Conservation (phyloP, 768 basidiomycete species). For the Russula ochroleuca region DNA sequence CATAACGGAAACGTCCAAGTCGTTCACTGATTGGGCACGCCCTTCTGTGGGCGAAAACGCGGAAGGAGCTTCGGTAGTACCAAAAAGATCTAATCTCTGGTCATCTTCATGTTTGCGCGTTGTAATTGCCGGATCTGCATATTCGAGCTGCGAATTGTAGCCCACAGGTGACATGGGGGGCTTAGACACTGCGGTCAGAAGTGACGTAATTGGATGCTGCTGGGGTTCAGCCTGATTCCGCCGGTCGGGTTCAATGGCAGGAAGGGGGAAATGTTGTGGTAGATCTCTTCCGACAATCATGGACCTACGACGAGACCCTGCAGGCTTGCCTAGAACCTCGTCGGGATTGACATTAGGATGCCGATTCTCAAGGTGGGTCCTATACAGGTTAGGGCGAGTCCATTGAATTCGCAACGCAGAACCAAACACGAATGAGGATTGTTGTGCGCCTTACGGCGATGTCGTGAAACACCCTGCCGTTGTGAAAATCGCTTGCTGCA, state of each 20-base stretch:
- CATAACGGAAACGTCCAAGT: not conserved
- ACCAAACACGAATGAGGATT: not conserved
- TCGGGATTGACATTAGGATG: not conserved
- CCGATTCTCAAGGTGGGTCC: not conserved
- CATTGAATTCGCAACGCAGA: not conserved
- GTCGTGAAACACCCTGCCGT: not conserved
- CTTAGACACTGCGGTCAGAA: not conserved
- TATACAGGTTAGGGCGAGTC: not conserved
- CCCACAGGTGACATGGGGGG: no score
- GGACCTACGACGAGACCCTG: not conserved
- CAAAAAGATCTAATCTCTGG: no score
- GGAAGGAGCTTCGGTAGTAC: not conserved
- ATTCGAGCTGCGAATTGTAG: no score
- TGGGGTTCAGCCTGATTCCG: not conserved
- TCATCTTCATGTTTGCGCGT: no score
- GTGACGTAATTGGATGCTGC: not conserved
- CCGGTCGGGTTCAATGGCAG: not conserved
- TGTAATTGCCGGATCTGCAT: no score
- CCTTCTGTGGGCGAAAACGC: not conserved
- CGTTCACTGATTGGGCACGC: not conserved
- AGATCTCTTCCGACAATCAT: not conserved
- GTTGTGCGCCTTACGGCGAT: not conserved
- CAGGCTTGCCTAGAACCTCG: not conserved
- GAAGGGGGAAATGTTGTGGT: not conserved
- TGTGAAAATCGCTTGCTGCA: not conserved